Percentiles rank a stretch among this genome's conserved stretches.
phyloP scores from a whole-genome alignment of 2,329 filamentous ascomycete genomes.

The Aspergillus melleus region DNA sequence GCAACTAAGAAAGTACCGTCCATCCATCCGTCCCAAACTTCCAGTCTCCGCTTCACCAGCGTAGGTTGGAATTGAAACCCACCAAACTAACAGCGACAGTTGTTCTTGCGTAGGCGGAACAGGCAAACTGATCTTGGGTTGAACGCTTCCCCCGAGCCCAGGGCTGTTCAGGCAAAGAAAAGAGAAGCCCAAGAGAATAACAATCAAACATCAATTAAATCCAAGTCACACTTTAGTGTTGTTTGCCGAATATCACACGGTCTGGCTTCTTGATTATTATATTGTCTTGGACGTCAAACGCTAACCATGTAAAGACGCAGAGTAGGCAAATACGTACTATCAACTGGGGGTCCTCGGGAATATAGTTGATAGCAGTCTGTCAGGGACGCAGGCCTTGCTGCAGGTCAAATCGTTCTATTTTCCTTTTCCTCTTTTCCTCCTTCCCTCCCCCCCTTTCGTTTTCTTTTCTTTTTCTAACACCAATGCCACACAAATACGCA shows the following conservation, averaged over 20 bases:
- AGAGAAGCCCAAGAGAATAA: too few relatives aligned
- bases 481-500: slow-evolving; percentile 24
- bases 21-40: not conserved
- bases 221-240: too few relatives aligned
- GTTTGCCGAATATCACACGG: too few relatives aligned
- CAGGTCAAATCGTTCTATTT: slow-evolving; percentile 7
- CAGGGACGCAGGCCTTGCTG: slow-evolving; percentile 17
- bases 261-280: too few relatives aligned
- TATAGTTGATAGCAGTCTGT: slow-evolving; percentile 15
- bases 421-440: not conserved
- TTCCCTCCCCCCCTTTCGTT: not conserved
- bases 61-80: too few relatives aligned
- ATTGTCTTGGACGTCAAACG: not conserved
- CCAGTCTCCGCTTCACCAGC: not conserved
- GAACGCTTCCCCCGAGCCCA: too few relatives aligned
- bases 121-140: not conserved
- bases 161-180: too few relatives aligned
- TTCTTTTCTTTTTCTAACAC: not conserved
- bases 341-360: slow-evolving; percentile 1
- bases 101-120: not conserved
- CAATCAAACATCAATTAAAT: too few relatives aligned
- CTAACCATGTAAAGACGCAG: too few relatives aligned
- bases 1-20: too few relatives aligned
- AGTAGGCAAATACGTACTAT: too few relatives aligned
- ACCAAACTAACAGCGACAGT: too few relatives aligned